These are phyloP conservation scores for Aspergillus biplanus DNA, from an alignment of 495 filamentous ascomycete genomes.

Conservation along the genomic window DNA sequence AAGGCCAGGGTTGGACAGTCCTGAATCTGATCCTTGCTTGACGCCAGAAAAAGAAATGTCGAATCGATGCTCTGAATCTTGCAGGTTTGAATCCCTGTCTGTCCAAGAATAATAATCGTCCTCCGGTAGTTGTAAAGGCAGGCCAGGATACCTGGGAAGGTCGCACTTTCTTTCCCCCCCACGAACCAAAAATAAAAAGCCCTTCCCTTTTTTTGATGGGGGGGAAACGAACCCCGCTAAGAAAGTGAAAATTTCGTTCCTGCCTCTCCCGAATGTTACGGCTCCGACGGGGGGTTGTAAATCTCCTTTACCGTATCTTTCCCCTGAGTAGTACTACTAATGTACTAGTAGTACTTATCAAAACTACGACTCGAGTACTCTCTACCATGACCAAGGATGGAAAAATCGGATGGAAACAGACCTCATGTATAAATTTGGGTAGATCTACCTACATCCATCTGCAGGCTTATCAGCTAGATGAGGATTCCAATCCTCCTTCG, in stretches of 20 bases:
- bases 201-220: not conserved
- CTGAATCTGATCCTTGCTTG: not conserved
- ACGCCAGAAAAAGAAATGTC: not conserved
- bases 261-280: conserved; percentile 5
- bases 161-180: not conserved
- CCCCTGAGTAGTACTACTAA: too few species aligned
- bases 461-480: too few species aligned
- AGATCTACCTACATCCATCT: not conserved
- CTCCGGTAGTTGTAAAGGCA: not conserved
- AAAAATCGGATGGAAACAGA: not conserved
- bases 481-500: too few species aligned
- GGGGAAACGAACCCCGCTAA: not conserved
- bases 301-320: too few species aligned
- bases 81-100: not conserved
- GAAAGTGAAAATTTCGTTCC: conserved; percentile 4
- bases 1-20: not conserved
- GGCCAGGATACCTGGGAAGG: not conserved
- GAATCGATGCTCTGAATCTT: not conserved
- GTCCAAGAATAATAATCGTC: not conserved
- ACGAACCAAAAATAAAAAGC: not conserved
- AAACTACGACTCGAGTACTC: too few species aligned
- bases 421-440: not conserved
- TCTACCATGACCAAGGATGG: not conserved
- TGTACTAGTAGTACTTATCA: too few species aligned
- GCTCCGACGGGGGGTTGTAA: too few species aligned